These are phyloP conservation scores for Sicyos edulis DNA, from an alignment of 306 rosid genomes.

Conservation along the genomic window DNA sequence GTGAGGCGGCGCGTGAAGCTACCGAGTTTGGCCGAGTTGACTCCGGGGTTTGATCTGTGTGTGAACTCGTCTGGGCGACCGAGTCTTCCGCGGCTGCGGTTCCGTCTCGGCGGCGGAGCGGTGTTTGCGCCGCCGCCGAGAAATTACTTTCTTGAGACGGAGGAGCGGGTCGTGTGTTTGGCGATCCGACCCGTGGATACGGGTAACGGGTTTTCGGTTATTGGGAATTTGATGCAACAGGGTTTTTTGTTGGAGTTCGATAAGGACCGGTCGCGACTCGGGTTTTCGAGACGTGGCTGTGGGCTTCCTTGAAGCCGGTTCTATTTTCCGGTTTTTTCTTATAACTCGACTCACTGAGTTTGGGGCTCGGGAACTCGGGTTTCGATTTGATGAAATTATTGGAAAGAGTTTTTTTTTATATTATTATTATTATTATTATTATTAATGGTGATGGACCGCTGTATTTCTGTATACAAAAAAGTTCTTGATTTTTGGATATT, in stretches of 20 bases:
- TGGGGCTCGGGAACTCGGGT: neutral
- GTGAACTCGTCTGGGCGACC: slow-evolving; percentile 35
- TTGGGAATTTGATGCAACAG: slow-evolving; percentile 83
- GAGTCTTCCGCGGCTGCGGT: slow-evolving; percentile 47
- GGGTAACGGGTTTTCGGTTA: slow-evolving; percentile 52
- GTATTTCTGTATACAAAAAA: slow-evolving; percentile 12
- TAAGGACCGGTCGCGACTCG: slow-evolving; percentile 49
- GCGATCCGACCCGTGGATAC: slow-evolving; percentile 53
- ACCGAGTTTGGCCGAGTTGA: slow-evolving; percentile 15
- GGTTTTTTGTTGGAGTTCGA: slow-evolving; percentile 73
- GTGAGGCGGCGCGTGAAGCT: slow-evolving; percentile 30
- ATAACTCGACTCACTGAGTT: neutral
- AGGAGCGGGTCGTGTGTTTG: slow-evolving; percentile 48
- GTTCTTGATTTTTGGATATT: slow-evolving; percentile 10
- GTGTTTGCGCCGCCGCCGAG: slow-evolving; percentile 52
- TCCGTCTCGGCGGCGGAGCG: slow-evolving; percentile 37
- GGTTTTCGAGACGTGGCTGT: slow-evolving; percentile 76
- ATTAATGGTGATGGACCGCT: neutral
- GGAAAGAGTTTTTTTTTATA: too few relatives aligned
- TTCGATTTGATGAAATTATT: neutral
- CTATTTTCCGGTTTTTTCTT: neutral
- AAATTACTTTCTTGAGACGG: slow-evolving; percentile 52
- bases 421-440: neutral
- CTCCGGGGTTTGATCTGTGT: slow-evolving; percentile 56
- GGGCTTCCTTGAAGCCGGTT: slow-evolving; percentile 30